Evolutionary conservation across 805 yeast species (phyloP).

Genomic region (Phaffomyces thermotolerans): DNA sequence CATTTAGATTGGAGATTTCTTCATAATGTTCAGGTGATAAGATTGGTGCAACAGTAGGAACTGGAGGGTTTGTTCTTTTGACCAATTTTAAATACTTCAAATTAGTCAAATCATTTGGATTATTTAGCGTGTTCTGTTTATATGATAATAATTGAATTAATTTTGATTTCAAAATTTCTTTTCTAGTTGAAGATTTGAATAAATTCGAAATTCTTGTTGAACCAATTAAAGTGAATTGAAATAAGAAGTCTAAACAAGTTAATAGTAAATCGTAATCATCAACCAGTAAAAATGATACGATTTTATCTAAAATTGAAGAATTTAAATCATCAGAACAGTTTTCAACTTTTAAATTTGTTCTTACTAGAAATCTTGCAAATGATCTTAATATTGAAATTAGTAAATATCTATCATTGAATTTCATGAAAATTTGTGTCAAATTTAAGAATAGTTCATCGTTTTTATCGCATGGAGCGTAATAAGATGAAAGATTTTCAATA

Average conservation of each 20-base stretch:
- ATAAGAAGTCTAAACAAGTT: constrained; percentile 74
- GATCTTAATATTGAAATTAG: constrained; percentile 67
- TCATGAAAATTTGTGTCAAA: constrained; percentile 42
- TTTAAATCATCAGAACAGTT: constrained; percentile 45
- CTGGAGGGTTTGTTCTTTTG: constrained; percentile 52
- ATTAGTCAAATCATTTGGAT: constrained; percentile 23
- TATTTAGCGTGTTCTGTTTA: constrained; percentile 33
- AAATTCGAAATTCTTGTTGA: constrained; percentile 47
- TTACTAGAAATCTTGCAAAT: constrained; percentile 69
- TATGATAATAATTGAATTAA: constrained; percentile 57
- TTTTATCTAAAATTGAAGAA: constrained; percentile 39
- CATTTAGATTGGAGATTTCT: constrained; percentile 60
- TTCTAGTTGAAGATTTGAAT: constrained; percentile 39
- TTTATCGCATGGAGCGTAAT: constrained; percentile 64
- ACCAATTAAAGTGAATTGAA: constrained; percentile 69
- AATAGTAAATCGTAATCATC: constrained; percentile 66
- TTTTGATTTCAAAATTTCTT: constrained; percentile 46
- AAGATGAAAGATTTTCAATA: constrained; percentile 77
- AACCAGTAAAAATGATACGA: constrained; percentile 49
- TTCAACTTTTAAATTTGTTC: constrained; percentile 41
- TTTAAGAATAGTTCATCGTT: constrained; percentile 62
- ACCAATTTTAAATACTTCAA: constrained; percentile 31
- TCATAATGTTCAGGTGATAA: constrained; percentile 47
- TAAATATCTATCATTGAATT: constrained; percentile 59
- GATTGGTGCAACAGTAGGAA: constrained; percentile 60